Base-by-base conservation (phyloP, 164 flowering plant species). In the Magnolia kwangsiensis region DNA sequence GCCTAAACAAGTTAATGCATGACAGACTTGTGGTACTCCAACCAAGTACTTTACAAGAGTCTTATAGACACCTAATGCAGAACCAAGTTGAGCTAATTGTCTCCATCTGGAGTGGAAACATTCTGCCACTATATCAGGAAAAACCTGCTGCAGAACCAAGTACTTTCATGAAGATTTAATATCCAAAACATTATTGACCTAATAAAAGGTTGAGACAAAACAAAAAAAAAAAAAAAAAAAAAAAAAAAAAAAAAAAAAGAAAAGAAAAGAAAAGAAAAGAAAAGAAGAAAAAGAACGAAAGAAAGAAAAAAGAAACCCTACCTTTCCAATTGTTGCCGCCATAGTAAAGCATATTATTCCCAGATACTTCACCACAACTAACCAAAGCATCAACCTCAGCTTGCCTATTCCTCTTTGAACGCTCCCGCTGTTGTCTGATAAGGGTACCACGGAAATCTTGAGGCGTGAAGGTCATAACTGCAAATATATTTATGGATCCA, bases 261-360 rank as follows among this genome's bases (percentile, higher is more conserved):
- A 27, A 27, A 27, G 29, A 27, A 27, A 27, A 1, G 29, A 27
- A 27, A 19, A 14, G 29, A 27, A 27, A 27, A 27, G 29, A 27
- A 27, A 27, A 1, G 29, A 27, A 27, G 29, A 27, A 27, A 69
- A 27, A 19, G 13, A 37, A 37, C 0, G 0, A 37, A 37, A 37
- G 4, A 37, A 37, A 0, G 29, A 10, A 1, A 19, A 11, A n/a
- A 73, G 64, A 58, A 63, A 68, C 21, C 29, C 73, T 73, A 91
- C 99, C 99, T 90, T 72, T 94, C 99, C 99, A 96, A 91, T 80
- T 96, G 99, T 75, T 96, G 99, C 13, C 86, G 84, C 99, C 99
- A 96, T 50, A 96, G 80, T 65, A 96, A 82, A 82, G 92, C 90
- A 94, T 92, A 96, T 71, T 88, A 88, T 78, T 92, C 98, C 69